Percentiles rank a stretch among this genome's conserved stretches.
These are phyloP conservation scores for Phaeosphaeria sp. DNA, from an alignment of 2,329 filamentous ascomycete genomes.

Conservation along the genomic window DNA sequence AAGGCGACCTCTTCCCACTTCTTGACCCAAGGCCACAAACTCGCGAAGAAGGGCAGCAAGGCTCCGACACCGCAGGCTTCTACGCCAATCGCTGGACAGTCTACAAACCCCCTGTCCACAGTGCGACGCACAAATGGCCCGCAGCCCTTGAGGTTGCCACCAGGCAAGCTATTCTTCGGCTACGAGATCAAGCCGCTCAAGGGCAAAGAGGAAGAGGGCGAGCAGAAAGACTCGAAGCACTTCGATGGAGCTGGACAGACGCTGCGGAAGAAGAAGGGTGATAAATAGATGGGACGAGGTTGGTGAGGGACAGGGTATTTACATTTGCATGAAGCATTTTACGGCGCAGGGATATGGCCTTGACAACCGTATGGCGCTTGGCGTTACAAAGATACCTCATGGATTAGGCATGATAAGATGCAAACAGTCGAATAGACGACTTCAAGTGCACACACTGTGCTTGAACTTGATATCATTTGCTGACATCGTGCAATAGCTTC, in stretches of 20 bases:
- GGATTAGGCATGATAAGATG: neutral
- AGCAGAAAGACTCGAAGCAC: slow-evolving; percentile 67
- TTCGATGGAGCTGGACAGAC: slow-evolving; percentile 89
- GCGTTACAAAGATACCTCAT: slow-evolving; percentile 24
- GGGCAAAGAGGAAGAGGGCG: slow-evolving; percentile 69
- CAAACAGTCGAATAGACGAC: neutral
- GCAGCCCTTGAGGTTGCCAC: slow-evolving; percentile 81
- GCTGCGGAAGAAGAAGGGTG: slow-evolving; percentile 75
- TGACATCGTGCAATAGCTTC: neutral
- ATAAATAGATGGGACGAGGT: slow-evolving; percentile 32
- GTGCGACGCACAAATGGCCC: slow-evolving; percentile 73
- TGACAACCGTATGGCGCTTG: slow-evolving; percentile 15
- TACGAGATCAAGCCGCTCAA: slow-evolving; percentile 91
- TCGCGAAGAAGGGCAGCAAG: slow-evolving; percentile 86
- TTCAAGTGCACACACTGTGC: neutral
- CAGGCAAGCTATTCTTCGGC: slow-evolving; percentile 95
- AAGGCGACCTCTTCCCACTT: slow-evolving; percentile 78
- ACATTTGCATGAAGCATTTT: slow-evolving; percentile 24
- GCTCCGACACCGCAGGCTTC: slow-evolving; percentile 65
- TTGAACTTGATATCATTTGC: neutral
- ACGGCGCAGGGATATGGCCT: slow-evolving; percentile 26
- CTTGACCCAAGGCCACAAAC: slow-evolving; percentile 76
- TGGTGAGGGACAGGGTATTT: neutral
- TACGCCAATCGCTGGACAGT: slow-evolving; percentile 69
- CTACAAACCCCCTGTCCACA: slow-evolving; percentile 50